Base-by-base conservation (phyloP, 1,139 yeast genomes). In the Yamadazyma dendronema region DNA sequence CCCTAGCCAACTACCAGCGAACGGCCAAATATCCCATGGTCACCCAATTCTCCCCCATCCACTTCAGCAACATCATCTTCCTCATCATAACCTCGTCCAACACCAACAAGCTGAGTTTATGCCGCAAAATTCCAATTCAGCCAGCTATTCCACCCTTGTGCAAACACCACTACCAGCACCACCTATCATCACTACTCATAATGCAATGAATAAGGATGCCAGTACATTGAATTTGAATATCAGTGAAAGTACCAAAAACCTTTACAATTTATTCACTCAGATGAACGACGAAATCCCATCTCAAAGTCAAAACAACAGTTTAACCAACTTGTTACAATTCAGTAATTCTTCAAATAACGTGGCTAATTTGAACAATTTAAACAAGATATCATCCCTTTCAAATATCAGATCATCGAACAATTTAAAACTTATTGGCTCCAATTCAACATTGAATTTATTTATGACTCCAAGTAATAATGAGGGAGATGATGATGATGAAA, bases 291-390 rank as follows among this genome's bases (percentile, higher is more conserved):
- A 57, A 33, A 49, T 54, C 16, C 46, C 52, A 22, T 19, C 34
- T 11, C 49, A 43, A 23, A 48, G 49, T 25, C 47, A 51, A 12
- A 46, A 44, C 30, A 56, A 46, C 26, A 59, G 63, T 42, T 52
- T 62, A 40, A 56, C 62, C 22, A 60, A 62, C 42, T 49, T 62
- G 37, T 52, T 61, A 28, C 65, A 56, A 34, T 53, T 59, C 32
- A 35, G 21, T 16, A 53, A 37, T 29, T 31, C 42, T 1, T 31
- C 38, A 12, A 38, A 28, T 16, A 38, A 26, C 15, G 24, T 33
- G 23, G 34, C 34, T 14, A 37, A 34, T 24, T 24, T 37, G 24
- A 15, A 23, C 13, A 42, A 40, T 29, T 40, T 48, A 28, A 42
- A 40, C 19, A 47, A 44, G 31, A 39, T 47, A n/a, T 35, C 47